These are phyloP conservation scores for Vitis vinifera DNA, from an alignment of 164 flowering plant species.

Conservation along the genomic window ASM3070453v1 NC_081812.1:14088001-14088500, in stretches of 20 bases:
- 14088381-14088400: slow-evolving; percentile 41
- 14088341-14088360: slow-evolving; percentile 26
- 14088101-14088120: slow-evolving; percentile 61
- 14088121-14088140: slow-evolving; percentile 65
- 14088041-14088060: slow-evolving; percentile 70
- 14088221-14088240: slow-evolving; percentile 70
- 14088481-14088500: slow-evolving; percentile 56
- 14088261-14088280: slow-evolving; percentile 67
- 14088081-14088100: slow-evolving; percentile 68
- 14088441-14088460: slow-evolving; percentile 15
- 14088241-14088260: slow-evolving; percentile 62
- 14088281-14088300: slow-evolving; percentile 55
- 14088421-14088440: slow-evolving; percentile 16
- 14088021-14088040: slow-evolving; percentile 82
- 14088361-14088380: slow-evolving; percentile 40
- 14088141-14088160: slow-evolving; percentile 69
- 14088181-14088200: slow-evolving; percentile 73
- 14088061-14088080: slow-evolving; percentile 62
- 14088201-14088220: slow-evolving; percentile 72
- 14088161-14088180: slow-evolving; percentile 68
- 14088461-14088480: slow-evolving; percentile 37
- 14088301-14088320: slow-evolving; percentile 45
- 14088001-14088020: slow-evolving; percentile 77
- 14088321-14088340: slow-evolving; percentile 48
- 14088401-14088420: slow-evolving; percentile 26